Evolutionary conservation across 2,329 filamentous ascomycete genomes (phyloP).

Genomic region (Alternaria sp.): DNA sequence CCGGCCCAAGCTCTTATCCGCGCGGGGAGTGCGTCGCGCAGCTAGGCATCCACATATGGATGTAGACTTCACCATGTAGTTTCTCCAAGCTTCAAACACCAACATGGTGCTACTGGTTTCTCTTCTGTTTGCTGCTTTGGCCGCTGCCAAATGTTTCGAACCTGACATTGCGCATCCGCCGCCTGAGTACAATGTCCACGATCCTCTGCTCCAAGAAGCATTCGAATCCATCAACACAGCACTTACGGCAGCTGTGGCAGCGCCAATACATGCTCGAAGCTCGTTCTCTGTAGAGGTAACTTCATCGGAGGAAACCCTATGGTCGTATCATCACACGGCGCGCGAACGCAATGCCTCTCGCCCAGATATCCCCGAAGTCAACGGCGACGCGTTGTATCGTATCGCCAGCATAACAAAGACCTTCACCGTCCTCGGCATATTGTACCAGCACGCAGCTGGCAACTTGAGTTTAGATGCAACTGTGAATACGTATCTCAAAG

Average conservation of each 20-base stretch:
- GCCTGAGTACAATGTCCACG: conserved; percentile 40
- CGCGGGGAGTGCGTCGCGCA: not conserved
- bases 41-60: not conserved
- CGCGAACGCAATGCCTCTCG: conserved; percentile 46
- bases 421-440: conserved; percentile 45
- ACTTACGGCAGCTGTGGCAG: conserved; percentile 35
- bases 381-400: conserved; percentile 52
- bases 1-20: conserved; percentile 6
- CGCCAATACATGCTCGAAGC: conserved; percentile 41
- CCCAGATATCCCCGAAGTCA: conserved; percentile 48
- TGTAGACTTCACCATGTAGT: conserved; percentile 4
- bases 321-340: conserved; percentile 52
- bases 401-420: conserved; percentile 51
- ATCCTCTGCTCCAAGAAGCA: conserved; percentile 39
- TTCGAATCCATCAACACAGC: conserved; percentile 41
- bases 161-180: conserved; percentile 51
- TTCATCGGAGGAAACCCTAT: conserved; percentile 49
- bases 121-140: conserved; percentile 21
- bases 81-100: conserved; percentile 3
- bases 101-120: conserved; percentile 22
- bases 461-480: conserved; percentile 48
- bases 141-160: conserved; percentile 45
- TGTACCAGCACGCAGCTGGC: conserved; percentile 44
- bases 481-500: conserved; percentile 44
- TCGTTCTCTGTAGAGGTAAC: conserved; percentile 55